phyloP scores from a whole-genome alignment of 257 asterid species.

The Fraxinus excelsior region DNA sequence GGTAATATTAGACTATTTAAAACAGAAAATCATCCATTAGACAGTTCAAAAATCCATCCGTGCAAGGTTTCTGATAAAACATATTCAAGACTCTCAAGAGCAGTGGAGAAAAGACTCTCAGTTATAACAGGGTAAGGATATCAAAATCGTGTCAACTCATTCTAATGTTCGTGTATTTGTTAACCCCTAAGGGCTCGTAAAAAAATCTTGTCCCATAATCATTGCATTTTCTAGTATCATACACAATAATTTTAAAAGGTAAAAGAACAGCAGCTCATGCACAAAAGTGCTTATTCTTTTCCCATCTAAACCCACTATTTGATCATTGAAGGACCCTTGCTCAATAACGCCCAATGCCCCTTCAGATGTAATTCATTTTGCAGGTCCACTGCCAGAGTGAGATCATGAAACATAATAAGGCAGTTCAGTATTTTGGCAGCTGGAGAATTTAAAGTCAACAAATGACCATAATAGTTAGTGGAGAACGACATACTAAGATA shows the following conservation, averaged over 20 bases:
- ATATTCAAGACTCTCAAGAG: background rate
- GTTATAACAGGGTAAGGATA: background rate
- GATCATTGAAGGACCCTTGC: background rate
- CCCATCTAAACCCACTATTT: background rate
- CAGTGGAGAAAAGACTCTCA: background rate
- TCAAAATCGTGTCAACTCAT: background rate
- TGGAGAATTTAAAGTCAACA: background rate
- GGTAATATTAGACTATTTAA: background rate
- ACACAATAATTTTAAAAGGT: background rate
- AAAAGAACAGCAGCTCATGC: background rate
- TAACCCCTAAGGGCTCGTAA: background rate
- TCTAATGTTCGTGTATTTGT: background rate
- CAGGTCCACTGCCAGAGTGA: too few species aligned
- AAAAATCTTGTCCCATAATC: background rate
- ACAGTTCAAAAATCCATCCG: background rate
- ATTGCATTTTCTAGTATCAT: background rate
- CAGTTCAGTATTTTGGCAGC: background rate
- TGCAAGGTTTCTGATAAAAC: background rate
- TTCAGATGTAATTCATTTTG: background rate
- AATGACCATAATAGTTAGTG: background rate
- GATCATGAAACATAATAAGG: background rate
- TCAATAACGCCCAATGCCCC: background rate
- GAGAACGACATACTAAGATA: background rate
- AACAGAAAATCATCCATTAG: background rate
- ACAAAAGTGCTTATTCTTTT: background rate